These are phyloP conservation scores for Amylocystis lapponica DNA, from an alignment of 768 basidiomycete genomes.

Conservation along the genomic window DNA sequence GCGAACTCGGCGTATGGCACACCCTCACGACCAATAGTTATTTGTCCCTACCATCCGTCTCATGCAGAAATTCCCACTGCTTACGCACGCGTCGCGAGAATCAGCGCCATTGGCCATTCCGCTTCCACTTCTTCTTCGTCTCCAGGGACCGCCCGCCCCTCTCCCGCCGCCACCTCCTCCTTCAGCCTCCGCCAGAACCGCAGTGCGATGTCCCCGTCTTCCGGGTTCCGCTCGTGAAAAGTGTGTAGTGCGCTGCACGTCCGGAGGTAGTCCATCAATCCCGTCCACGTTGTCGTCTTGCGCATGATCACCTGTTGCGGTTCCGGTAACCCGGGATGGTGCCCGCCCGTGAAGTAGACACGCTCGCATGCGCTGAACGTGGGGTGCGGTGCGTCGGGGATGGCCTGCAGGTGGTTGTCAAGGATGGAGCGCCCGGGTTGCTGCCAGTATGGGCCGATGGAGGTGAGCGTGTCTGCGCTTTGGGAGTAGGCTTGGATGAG, in stretches of 20 bases:
- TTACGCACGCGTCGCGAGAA: too few relatives aligned
- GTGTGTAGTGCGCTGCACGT: conserved; percentile 69
- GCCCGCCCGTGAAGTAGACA: conserved; percentile 49
- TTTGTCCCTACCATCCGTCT: too few relatives aligned
- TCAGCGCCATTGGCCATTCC: conserved; percentile 35
- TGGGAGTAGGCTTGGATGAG: conserved; percentile 60
- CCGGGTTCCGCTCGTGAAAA: conserved; percentile 57
- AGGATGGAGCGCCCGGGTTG: conserved; percentile 76
- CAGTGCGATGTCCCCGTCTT: conserved; percentile 64
- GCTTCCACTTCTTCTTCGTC: conserved; percentile 28
- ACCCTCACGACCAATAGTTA: too few relatives aligned
- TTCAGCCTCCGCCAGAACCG: conserved; percentile 56
- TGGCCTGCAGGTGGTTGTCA: conserved; percentile 59
- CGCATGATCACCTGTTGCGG: conserved; percentile 47
- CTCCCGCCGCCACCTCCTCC: conserved; percentile 25
- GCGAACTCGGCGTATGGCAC: too few relatives aligned
- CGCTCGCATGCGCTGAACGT: conserved; percentile 41
- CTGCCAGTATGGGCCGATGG: conserved; percentile 72
- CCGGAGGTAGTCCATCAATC: conserved; percentile 60
- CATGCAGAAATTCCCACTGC: too few relatives aligned
- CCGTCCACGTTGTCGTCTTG: conserved; percentile 58
- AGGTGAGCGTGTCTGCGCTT: conserved; percentile 45
- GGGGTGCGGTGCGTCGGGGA: conserved; percentile 57
- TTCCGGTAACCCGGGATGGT: conserved; percentile 35
- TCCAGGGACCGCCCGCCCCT: conserved; percentile 15